A percentile compares a stretch with the other conserved stretches of the same genome.
Conservation (phyloP, 495 filamentous ascomycete species). For the Penicillium roqueforti region DNA sequence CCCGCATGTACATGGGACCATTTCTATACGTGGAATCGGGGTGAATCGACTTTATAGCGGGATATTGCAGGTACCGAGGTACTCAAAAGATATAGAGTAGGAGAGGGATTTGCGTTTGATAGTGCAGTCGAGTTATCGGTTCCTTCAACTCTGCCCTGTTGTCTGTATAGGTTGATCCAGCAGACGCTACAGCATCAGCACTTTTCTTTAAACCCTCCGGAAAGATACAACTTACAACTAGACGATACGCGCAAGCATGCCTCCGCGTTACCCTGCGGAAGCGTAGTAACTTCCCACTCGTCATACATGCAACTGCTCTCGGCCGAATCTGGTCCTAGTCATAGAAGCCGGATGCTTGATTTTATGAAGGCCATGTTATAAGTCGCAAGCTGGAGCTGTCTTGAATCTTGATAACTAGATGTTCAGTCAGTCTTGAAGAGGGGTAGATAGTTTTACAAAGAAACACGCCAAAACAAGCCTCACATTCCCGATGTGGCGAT, state of each 20-base stretch:
- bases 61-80: background rate
- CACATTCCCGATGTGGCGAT: background rate
- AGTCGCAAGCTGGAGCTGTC: background rate
- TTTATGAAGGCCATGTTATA: background rate
- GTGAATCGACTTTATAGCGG: background rate
- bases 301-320: slow-evolving; percentile 13
- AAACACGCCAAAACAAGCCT: background rate
- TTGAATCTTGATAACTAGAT: too few species aligned
- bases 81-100: background rate
- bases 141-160: background rate
- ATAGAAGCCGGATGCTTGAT: background rate
- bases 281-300: slow-evolving; percentile 7
- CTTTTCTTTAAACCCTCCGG: slow-evolving; percentile 13
- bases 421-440: background rate
- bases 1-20: slow-evolving; percentile 1
- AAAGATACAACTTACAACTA: slow-evolving; percentile 14
- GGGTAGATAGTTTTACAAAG: background rate
- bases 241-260: background rate
- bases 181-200: background rate
- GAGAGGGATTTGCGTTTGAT: background rate
- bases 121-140: background rate
- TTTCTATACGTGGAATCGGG: background rate
- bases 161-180: background rate
- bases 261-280: slow-evolving; percentile 14
- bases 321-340: background rate